Percentiles rank a stretch among this genome's conserved stretches.
These are phyloP conservation scores for Colletotrichum liaoningense DNA, from an alignment of 2,329 filamentous ascomycete genomes.

Conservation along the genomic window DNA sequence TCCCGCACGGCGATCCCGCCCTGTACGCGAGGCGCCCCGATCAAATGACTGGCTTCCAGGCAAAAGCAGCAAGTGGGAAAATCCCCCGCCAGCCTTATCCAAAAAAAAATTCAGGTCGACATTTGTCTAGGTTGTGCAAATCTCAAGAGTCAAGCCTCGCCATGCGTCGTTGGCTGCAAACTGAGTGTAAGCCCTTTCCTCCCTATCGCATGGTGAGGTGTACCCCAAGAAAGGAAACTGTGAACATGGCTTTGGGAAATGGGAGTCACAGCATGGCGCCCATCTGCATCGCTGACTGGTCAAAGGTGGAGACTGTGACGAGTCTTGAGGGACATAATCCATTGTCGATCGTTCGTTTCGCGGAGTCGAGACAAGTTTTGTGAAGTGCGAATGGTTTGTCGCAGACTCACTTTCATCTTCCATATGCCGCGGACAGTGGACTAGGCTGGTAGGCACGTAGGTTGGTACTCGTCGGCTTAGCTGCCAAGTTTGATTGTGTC, in stretches of 20 bases:
- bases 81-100: not conserved
- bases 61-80: not conserved
- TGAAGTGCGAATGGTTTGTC: not conserved
- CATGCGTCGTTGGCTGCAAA: not conserved
- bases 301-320: not conserved
- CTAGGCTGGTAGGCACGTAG: not conserved
- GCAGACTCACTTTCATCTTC: not conserved
- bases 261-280: not conserved
- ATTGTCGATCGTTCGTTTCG: not conserved
- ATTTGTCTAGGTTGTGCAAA: not conserved
- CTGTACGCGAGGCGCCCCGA: conserved; percentile 11
- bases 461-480: not conserved
- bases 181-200: no score
- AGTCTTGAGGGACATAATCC: not conserved
- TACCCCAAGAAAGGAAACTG: not conserved
- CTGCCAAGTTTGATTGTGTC: conserved; percentile 19
- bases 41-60: not conserved
- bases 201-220: not conserved
- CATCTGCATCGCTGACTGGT: not conserved
- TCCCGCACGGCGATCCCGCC: not conserved
- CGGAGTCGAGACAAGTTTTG: not conserved
- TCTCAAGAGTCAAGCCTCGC: not conserved
- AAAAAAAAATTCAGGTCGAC: not conserved
- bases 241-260: not conserved
- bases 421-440: not conserved